Evolutionary conservation across 2,329 filamentous ascomycete species (phyloP).

Genomic region (Diaporthe longicolla): DNA sequence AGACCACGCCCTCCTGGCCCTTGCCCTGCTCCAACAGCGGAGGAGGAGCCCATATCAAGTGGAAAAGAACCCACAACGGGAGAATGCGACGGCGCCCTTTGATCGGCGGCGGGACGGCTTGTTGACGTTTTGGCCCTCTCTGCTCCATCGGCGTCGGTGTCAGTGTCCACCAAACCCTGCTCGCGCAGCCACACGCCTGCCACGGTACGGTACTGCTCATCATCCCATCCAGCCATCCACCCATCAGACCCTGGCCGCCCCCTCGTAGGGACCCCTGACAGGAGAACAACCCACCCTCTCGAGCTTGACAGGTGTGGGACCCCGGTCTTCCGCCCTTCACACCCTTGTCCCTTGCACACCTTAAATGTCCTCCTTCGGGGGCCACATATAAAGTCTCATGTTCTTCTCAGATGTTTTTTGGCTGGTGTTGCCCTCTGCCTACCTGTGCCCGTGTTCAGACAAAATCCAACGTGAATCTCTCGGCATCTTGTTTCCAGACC

Average conservation of each 20-base stretch:
- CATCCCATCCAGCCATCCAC: neutral
- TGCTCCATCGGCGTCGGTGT: conserved; percentile 8
- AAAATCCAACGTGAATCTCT: neutral
- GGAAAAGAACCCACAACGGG: conserved; percentile 14
- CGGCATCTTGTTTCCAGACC: neutral
- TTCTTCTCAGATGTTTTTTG: conserved; percentile 16
- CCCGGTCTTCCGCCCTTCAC: conserved; percentile 12
- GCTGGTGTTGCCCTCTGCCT: conserved; percentile 10
- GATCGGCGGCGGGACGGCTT: conserved; percentile 20
- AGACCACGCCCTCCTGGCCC: neutral
- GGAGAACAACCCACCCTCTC: conserved; percentile 28
- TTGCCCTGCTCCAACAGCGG: neutral
- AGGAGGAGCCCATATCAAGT: conserved; percentile 6
- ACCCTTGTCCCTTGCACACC: conserved; percentile 36
- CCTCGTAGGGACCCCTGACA: conserved; percentile 17
- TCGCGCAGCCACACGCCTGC: conserved; percentile 12
- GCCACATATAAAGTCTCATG: conserved; percentile 35
- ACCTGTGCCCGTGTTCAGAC: neutral
- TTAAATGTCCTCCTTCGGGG: conserved; percentile 25
- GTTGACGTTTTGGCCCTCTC: conserved; percentile 11
- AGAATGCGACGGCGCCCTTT: conserved; percentile 22
- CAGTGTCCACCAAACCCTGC: conserved; percentile 21
- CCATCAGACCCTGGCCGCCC: neutral
- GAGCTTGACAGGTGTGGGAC: conserved; percentile 26
- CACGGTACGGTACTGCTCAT: conserved; percentile 18